Base-by-base conservation (phyloP, 345 rosid species). In the Physaria fendleri region DNA sequence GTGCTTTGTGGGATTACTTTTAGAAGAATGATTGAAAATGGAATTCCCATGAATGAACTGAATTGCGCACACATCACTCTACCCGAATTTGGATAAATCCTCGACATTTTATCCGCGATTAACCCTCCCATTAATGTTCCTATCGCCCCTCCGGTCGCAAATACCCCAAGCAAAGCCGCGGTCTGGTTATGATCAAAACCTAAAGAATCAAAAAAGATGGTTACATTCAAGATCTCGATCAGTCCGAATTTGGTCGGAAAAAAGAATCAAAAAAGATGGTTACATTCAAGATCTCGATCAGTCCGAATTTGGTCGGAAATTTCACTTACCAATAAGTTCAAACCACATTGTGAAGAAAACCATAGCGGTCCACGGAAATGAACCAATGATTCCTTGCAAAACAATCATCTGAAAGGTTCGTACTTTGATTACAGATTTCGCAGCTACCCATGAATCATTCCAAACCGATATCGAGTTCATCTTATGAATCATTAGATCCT, bases 311-410 rank as follows among this genome's bases (percentile, higher is more conserved):
- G 33, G 4, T 37, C 33, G 30, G 45, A n/a, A 58, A 0, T 1
- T 37, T 7, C 80, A 13, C 77, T 80, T 49, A 83, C 97, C 97
- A 6, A 93, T 87, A 56, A 93, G 80, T 69, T 89, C 94, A 65
- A 93, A 89, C 99, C 97, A 89, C 94, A 93, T 85, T 3, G 99
- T 84, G 53, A 93, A 82, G 76, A 93, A 89, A 30, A 93, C 97
- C 97, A 89, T 82, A 6, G 94, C 97, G 4, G 99, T 93, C 97
- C 99, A 93, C 5, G 97, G 94, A 10, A 89, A 68, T 9, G 94
- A 81, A 54, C 99, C 97, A 15, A 93, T 77, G 39, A 87, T 70
- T n/a, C 97, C 97, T 70, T 93, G 95, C 76, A 83, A 39, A 48
- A 93, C 94, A 53, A 89, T 93, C 39, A 89, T 61, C 74, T 89